Evolutionary conservation across 768 basidiomycete genomes (phyloP), one percentile per base, ranked within the genome.

Genomic region (Naganishia kalamii): DNA sequence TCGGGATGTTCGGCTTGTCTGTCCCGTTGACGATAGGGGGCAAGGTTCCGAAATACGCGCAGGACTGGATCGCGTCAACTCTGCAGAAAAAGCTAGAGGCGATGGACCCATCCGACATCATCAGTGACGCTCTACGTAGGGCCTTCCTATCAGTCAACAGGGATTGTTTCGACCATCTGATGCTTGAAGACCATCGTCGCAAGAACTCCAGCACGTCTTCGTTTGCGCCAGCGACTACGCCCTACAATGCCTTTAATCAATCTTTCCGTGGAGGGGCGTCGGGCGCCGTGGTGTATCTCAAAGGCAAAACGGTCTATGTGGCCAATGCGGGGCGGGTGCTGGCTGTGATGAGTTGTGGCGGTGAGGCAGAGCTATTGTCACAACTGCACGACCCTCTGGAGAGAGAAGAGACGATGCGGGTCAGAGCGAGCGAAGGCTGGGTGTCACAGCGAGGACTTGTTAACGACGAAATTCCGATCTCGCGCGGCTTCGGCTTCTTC

Each of bases 401-500:
- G 70, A 84, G 87, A 17, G 78, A 80, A 6, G 96, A 99, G 79
- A 90, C 87, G 8, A 82, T 81, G 15, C 83, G 93, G n/a, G 97
- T 98, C 66, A 85, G 94, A 29, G 80, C 84, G 0, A 90, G 92
- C 8, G 94, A 97, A 73, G 94, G 92, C 1, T 98, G 90, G 88
- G 86, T 99, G 60, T 92, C 92, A 1, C 88, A 90, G 12, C 85
- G 87, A 51, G 94, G 94, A 3, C 81, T 88, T 49, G 87, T 99
- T 66, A 94, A 93, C 77, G 91, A 94, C 72, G 89, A 92, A 71
- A 84, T 89, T 69, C 89, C 91, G 69, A 84, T 90, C 3, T 92
- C 93, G n/a, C 84, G 93, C 51, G 87, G 90, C 0, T 97, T 98
- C 78, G 96, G 96, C 0, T 91, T 88, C 79, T 97, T 86, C 80